Percentiles rank a stretch among this genome's conserved stretches.
phyloP scores from a whole-genome alignment of 306 rosid species.

The Lagenaria siceraria region DNA sequence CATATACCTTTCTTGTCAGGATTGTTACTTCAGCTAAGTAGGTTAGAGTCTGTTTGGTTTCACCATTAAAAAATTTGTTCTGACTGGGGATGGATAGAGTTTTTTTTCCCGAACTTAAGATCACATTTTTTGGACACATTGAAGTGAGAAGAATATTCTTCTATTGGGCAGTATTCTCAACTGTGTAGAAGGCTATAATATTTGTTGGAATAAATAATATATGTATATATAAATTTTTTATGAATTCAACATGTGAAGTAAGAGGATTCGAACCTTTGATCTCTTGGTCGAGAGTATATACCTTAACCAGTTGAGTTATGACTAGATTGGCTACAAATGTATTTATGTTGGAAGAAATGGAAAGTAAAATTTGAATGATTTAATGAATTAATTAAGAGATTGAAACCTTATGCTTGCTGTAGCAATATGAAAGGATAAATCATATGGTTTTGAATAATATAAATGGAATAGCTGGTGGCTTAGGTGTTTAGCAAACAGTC shows the following conservation, averaged over 20 bases:
- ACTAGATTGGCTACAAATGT: too few relatives aligned
- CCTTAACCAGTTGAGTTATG: too few relatives aligned
- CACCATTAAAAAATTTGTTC: not conserved
- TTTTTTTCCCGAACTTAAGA: not conserved
- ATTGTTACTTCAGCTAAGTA: not conserved
- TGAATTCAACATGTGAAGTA: not conserved
- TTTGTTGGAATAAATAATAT: not conserved
- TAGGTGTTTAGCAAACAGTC: not conserved
- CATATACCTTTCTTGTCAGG: not conserved
- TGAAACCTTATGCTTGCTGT: not conserved
- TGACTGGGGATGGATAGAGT: not conserved
- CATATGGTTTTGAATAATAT: not conserved
- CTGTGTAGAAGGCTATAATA: not conserved
- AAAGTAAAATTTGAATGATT: not conserved
- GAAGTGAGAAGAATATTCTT: not conserved
- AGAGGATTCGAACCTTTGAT: too few relatives aligned
- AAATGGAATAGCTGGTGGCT: not conserved
- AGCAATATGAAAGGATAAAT: not conserved
- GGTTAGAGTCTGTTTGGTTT: not conserved
- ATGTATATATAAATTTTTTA: too few relatives aligned
- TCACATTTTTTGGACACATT: not conserved
- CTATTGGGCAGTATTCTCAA: not conserved
- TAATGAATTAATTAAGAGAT: not conserved
- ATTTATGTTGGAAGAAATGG: not conserved
- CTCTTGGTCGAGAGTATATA: too few relatives aligned